These are phyloP conservation scores for Pseudogymnoascus sp. DNA, from an alignment of 2,329 filamentous ascomycete species.

Conservation along the genomic window DNA sequence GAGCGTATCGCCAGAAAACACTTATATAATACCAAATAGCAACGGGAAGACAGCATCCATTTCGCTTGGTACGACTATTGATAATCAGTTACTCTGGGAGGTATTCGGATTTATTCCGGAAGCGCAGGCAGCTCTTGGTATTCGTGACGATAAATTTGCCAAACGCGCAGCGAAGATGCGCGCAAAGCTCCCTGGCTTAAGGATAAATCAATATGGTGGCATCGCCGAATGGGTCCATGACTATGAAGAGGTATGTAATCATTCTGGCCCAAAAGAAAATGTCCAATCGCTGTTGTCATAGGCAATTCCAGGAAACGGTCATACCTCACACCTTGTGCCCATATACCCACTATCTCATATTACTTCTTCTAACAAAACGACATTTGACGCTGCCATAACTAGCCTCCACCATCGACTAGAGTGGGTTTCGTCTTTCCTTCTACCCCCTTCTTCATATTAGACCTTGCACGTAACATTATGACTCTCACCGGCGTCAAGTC, in stretches of 20 bases:
- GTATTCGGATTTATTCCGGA: constrained; percentile 24
- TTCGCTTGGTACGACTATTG: constrained; percentile 32
- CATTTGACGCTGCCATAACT: neutral
- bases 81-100: constrained; percentile 32
- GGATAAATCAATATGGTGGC: constrained; percentile 9
- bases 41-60: constrained; percentile 16
- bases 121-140: constrained; percentile 3
- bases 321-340: neutral
- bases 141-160: neutral
- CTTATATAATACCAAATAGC: constrained; percentile 23
- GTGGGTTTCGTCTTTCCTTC: neutral
- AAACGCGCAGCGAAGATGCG: neutral
- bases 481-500: too few species aligned
- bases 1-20: constrained; percentile 29
- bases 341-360: constrained; percentile 1
- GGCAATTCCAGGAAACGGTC: neutral
- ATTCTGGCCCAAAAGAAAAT: neutral
- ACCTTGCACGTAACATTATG: too few species aligned
- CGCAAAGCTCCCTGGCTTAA: neutral
- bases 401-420: constrained; percentile 4
- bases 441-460: too few species aligned
- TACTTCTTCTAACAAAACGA: neutral
- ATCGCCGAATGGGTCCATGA: constrained; percentile 9
- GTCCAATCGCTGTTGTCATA: constrained; percentile 15
- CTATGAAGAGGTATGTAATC: constrained; percentile 6